phyloP scores from a whole-genome alignment of 2,329 filamentous ascomycete genomes.

The Dissoconium aciculare region DNA sequence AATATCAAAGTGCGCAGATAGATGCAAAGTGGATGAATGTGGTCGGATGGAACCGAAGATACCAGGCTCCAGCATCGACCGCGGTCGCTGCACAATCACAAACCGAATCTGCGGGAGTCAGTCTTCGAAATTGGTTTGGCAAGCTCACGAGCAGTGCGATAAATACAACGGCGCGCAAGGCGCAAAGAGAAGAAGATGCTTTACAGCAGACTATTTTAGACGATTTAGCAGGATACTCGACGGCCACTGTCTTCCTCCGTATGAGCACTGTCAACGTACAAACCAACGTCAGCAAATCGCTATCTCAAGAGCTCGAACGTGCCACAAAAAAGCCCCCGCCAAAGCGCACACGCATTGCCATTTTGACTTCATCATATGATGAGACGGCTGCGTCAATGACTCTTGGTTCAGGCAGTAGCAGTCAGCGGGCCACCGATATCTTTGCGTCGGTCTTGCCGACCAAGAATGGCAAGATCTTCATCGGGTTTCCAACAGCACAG shows the following conservation, averaged over 20 bases:
- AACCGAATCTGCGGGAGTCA: conserved; percentile 13
- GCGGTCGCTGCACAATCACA: conserved; percentile 34
- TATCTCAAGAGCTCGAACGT: conserved; percentile 76
- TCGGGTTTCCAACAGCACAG: conserved; percentile 93
- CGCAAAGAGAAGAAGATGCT: conserved; percentile 46
- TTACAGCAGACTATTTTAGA: conserved; percentile 50
- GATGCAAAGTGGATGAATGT: conserved; percentile 80
- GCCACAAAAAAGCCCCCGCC: conserved; percentile 96
- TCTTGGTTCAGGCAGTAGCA: conserved; percentile 32
- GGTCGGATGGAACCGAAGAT: conserved; percentile 59
- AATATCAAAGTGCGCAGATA: conserved; percentile 78
- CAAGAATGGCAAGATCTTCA: conserved; percentile 84
- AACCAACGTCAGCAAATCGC: conserved; percentile 56
- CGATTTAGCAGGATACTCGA: conserved; percentile 55
- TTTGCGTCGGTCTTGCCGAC: conserved; percentile 82
- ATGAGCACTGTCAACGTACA: conserved; percentile 72
- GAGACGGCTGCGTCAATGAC: conserved; percentile 54
- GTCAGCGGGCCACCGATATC: conserved; percentile 53
- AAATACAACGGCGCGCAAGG: conserved; percentile 41
- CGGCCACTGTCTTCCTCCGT: conserved; percentile 72
- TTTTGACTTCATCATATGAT: conserved; percentile 83
- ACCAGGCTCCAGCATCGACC: conserved; percentile 8
- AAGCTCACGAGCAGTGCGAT: conserved; percentile 34
- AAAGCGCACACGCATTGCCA: conserved; percentile 68
- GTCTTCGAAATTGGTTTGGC: conserved; percentile 63